Percentiles rank a stretch among this genome's conserved stretches.
Evolutionary conservation across 805 yeast species (phyloP).

Genomic region (Teunomyces cretensis): DNA sequence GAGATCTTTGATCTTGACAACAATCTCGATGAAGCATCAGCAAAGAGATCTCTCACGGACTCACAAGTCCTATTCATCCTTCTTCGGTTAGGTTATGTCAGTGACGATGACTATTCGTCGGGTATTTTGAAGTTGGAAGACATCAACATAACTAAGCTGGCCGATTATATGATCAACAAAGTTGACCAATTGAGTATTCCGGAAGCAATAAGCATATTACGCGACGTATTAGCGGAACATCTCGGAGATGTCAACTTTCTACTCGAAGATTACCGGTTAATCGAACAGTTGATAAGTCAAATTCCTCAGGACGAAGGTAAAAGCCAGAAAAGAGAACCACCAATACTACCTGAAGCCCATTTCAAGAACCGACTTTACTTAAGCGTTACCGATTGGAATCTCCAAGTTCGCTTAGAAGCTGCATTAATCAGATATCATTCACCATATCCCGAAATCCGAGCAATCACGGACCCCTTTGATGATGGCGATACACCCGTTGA

Average conservation of each 20-base stretch:
- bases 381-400: conserved; percentile 23
- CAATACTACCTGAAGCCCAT: neutral
- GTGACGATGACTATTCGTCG: conserved; percentile 10
- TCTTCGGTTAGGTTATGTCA: conserved; percentile 10
- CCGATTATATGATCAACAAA: conserved; percentile 28
- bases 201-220: conserved; percentile 30
- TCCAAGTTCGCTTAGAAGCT: conserved; percentile 42
- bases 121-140: neutral
- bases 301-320: conserved; percentile 17
- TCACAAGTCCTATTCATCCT: conserved; percentile 6
- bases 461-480: conserved; percentile 60
- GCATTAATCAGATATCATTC: conserved; percentile 44
- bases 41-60: neutral
- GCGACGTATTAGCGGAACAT: conserved; percentile 37
- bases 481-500: conserved; percentile 50
- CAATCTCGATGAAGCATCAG: neutral
- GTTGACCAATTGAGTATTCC: conserved; percentile 21
- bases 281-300: conserved; percentile 24
- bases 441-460: conserved; percentile 67
- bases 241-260: conserved; percentile 35
- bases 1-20: too few species aligned
- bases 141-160: conserved; percentile 6
- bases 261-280: conserved; percentile 31
- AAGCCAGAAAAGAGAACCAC: neutral
- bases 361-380: conserved; percentile 11